Base-by-base conservation (phyloP, 2,329 filamentous ascomycete genomes). In the Escovopsis weberi region DNA sequence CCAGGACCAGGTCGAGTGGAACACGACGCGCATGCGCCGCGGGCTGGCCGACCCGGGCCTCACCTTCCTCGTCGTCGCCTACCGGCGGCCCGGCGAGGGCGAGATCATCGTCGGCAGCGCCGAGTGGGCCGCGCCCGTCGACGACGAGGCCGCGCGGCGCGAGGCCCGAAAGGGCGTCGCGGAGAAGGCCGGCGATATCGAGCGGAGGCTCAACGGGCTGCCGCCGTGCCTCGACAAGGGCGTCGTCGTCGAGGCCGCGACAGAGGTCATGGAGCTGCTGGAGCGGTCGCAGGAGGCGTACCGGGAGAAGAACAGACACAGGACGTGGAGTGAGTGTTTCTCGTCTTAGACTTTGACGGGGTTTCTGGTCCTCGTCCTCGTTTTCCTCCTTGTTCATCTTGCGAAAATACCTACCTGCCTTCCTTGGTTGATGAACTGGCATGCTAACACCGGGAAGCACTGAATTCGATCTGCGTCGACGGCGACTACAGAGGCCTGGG, bases 401-500 rank as follows among this genome's bases (percentile, higher is more conserved):
- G 15, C 15, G 15, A 15, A 15, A 6, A 23, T 23, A 6, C 23
- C 23, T 23, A 23, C 18, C 18, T 34, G 18, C 36, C 4, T 4
- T 33, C 9, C 33, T 23, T 23, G 23, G 4, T 23, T 23, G 23
- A 23, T 23, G 23, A 33, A 33, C 15, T 6, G 10, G 30, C 33
- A 15, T 39, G 1, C 36, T 39, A 26, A 43, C 38, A 12, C n/a
- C 34, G 2, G 10, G 12, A 28, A 48, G 46, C 47, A 7, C 43
- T 48, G n/a, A 48, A 45, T n/a, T 44, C 43, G n/a, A 48, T 48
- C 33, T 43, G 40, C 8, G 47, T 48, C 6, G 47, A 47, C 26
- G 43, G 40, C 11, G 38, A 44, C 9, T 45, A 47, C 37, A 39
- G 47, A 6, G 41, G 45, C 18, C 41, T 40, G 11, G 47, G 47